Evolutionary conservation across 352 stramenopile species (phyloP), one percentile per base, ranked within the genome.

Genomic region (Phytophthora sansomeana): DNA sequence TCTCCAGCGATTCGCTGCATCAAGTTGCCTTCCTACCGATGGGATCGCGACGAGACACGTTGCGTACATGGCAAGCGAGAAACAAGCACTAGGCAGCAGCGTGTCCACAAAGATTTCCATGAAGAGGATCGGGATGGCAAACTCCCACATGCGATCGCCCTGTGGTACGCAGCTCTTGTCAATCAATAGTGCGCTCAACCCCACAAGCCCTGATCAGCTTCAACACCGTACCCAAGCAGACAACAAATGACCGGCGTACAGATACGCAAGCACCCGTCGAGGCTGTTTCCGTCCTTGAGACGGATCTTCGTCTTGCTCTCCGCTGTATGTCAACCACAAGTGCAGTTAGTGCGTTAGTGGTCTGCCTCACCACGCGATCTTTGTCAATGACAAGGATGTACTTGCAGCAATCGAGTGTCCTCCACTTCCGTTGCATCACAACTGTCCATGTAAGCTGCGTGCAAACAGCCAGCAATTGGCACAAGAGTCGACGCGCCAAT

Each of bases 101-200:
- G 87, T 95, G 42, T 93, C 82, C 38, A 91, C 79, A 21, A 95
- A 95, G 41, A 95, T 85, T 49, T 95, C 87, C 78, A 95, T 95
- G 57, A 95, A 93, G 28, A 95, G 67, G 48, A 95, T 85, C 19
- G 87, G 87, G 1, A 93, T 71, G 11, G 85, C 85, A 53, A 95
- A 93, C 48, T 89, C 70, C 85, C 87, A 95, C 83, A 95, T 93
- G 36, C 80, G 80, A 47, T 95, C 85, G 39, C 87, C 85, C 87
- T 89, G 43, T 38, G 29, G 14, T 21, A 58, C 4, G 47, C 17
- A 33, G 35, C 11, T 33, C 3, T 24, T n/a, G 38, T 66, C 39
- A 58, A 32, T 44, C n/a, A n/a, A n/a, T n/a, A n/a, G n/a, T n/a
- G n/a, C n/a, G 41, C 33, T 30, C 47, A 43, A 36, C 5, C 17